Evolutionary conservation across 768 basidiomycete genomes (phyloP), one percentile per base, ranked within the genome.

Genomic region (Agaricus blazei): DNA sequence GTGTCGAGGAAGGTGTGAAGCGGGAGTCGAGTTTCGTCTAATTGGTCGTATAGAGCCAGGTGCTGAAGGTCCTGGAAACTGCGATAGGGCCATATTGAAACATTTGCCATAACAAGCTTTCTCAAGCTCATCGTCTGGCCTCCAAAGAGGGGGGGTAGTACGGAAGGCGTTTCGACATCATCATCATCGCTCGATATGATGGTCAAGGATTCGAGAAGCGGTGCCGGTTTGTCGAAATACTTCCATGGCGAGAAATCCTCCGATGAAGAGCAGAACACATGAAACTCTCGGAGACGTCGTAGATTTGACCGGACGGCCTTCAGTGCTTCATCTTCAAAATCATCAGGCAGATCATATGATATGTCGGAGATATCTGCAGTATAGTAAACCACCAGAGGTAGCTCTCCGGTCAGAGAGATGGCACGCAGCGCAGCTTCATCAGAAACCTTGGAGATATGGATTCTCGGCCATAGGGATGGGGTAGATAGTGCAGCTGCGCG

Each of bases 1-100:
- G 47, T 55, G 28, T 48, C 29, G 11, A 55, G 46, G 40, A 55
- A 55, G n/a, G 54, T 55, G 23, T 55, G 54, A 8, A 55, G 26
- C 2, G 54, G 54, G 7, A 55, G 40, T 3, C 54, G 54, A 14
- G 46, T 47, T 48, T 55, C 54, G 19, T 55, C 54, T 4, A 55
- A 28, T 37, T 55, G 54, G 19, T 55, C 54, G 24, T 55, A 55
- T 11, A 55, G 38, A 9, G 47, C 54, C 12, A 55, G 41, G 9
- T 55, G 54, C 19, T 19, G 48, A 29, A 55, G 54, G 24, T 48
- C 31, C 28, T 29, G 46, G 41, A 55, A 55, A 40, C 27, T 55
- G 28, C 48, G 46, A 31, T 55, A 38, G 42, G 54, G 54, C 54
- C 54, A 55, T 24, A 55, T 29, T 40, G 54, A 55, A 41, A 55